Evolutionary conservation across 2,329 filamentous ascomycete species (phyloP), one percentile per base, ranked within the genome.

Genomic region (Hymenoscyphus albidus): DNA sequence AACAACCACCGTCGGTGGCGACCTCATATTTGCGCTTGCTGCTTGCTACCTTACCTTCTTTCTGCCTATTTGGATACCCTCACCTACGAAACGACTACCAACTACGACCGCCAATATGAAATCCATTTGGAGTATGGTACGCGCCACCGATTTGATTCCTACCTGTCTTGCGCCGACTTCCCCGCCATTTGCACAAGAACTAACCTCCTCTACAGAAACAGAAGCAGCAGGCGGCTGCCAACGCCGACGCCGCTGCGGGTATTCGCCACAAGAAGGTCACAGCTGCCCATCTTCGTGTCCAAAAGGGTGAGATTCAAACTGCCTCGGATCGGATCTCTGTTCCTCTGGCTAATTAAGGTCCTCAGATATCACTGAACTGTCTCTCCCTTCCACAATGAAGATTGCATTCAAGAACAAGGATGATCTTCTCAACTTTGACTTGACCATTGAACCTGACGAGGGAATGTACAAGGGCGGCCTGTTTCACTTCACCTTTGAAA

Each of bases 61-160:
- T 22, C 12, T 54, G 7, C 18, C 22, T 10, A 27, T 2, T 54
- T 54, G 22, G 48, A 27, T 54, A 27, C 22, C n/a, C 48, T 54
- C 18, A n/a, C 13, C n/a, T 10, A 7, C 27, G 27, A 27, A 27
- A 22, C 5, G 35, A 35, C 22, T 9, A 67, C 56, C 55, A 35
- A 58, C 27, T 27, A 27, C 27, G 27, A 39, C 59, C 59, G 64
- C 70, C 81, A 93, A 82, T 76, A 98, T 98, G 95, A 85, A 97
- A 84, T 98, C 98, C 83, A 97, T 98, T 83, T 98, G 94, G 95
- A 96, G 93, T 74, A 97, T 98, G 94, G 93, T 96, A 82, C 61
- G 84, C 74, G 10, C 55, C 44, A 60, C n/a, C 1, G 1, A n/a
- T 38, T 42, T 14, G 14, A 12, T 51, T 55, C 39, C 58, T 58